Evolutionary conservation across 2,329 filamentous ascomycete species (phyloP).

Genomic region (Tolypocladium guangdongense): DNA sequence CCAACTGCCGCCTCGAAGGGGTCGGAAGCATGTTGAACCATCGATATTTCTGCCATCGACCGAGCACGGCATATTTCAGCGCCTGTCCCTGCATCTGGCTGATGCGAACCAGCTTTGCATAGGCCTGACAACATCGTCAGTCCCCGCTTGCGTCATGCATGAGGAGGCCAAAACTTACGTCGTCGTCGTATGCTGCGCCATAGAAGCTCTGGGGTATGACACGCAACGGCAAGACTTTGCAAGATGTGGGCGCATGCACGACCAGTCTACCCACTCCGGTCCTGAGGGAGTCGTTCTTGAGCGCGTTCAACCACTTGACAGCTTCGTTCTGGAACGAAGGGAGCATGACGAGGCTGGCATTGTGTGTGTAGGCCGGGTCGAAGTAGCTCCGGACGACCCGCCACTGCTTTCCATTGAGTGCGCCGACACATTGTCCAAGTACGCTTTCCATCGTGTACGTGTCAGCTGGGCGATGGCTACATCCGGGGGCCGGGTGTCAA

Average conservation of each 20-base stretch:
- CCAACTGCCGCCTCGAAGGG: neutral
- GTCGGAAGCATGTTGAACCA: neutral
- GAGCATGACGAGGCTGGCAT: neutral
- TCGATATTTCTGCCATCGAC: neutral
- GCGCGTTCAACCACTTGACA: neutral
- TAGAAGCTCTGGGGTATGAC: neutral
- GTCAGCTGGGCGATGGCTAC: neutral
- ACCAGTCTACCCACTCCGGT: neutral
- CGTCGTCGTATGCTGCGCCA: neutral
- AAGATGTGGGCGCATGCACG: neutral
- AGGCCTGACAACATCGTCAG: neutral
- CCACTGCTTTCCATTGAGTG: neutral
- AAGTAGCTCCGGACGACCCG: neutral
- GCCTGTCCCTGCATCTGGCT: neutral
- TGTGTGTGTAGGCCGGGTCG: neutral
- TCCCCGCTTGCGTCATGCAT: neutral
- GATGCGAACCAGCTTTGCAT: neutral
- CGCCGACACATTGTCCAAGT: neutral
- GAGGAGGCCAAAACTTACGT: neutral
- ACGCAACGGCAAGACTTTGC: neutral
- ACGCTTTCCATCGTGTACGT: neutral
- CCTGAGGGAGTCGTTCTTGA: neutral
- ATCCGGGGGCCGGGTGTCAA: neutral
- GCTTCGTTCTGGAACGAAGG: neutral
- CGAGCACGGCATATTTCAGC: neutral